Evolutionary conservation across 139 green algal species (phyloP).

Genomic region (Picochlorum sp.): DNA sequence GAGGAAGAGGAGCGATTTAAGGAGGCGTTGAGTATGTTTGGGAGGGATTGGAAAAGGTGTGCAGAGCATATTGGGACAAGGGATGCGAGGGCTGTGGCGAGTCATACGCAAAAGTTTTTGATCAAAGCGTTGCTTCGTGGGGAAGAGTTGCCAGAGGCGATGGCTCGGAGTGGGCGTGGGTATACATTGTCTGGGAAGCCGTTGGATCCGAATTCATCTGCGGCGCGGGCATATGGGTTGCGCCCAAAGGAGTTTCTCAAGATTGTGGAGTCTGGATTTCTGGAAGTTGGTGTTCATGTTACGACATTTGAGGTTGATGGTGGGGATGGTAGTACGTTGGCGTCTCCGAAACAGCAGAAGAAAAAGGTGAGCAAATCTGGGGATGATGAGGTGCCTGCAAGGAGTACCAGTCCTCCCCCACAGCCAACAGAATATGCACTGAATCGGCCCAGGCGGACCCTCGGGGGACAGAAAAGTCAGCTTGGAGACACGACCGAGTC

Average conservation of each 20-base stretch:
- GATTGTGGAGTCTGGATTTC: conserved; percentile 1
- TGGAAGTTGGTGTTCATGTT: conserved; percentile 26
- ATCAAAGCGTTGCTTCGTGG: conserved; percentile 66
- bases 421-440: conserved; percentile 57
- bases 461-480: conserved; percentile 6
- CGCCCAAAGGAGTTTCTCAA: conserved; percentile 44
- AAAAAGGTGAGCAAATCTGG: neutral
- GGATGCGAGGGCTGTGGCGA: conserved; percentile 52
- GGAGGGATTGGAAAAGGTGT: conserved; percentile 55
- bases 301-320: conserved; percentile 22
- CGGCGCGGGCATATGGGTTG: conserved; percentile 68
- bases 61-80: conserved; percentile 47
- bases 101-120: conserved; percentile 72
- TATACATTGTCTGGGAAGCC: conserved; percentile 53
- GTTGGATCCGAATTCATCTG: conserved; percentile 61
- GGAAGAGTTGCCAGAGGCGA: conserved; percentile 45
- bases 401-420: neutral
- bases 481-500: conserved; percentile 57
- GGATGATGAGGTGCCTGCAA: conserved; percentile 1
- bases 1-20: conserved; percentile 66
- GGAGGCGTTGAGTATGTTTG: conserved; percentile 49
- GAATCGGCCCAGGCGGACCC: conserved; percentile 47
- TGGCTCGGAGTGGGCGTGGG: conserved; percentile 12
- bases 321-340: conserved; percentile 1
- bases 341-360: conserved; percentile 1